Conservation (phyloP, 2,329 filamentous ascomycete genomes). For the Sarocladium kiliense region DNA sequence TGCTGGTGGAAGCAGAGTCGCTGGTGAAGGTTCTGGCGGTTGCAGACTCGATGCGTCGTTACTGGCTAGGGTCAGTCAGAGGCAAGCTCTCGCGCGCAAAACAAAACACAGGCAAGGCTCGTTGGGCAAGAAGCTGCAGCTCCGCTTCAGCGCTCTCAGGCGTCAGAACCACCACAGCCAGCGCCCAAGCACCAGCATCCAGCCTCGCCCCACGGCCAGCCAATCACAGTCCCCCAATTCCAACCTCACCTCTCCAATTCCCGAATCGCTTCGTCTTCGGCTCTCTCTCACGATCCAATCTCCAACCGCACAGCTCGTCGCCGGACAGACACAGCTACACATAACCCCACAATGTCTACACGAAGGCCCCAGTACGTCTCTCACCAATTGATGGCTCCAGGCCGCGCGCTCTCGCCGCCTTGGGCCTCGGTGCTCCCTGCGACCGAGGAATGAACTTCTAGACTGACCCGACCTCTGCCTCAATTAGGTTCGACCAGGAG, state of each 20-base stretch:
- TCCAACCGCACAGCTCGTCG: constrained; percentile 20
- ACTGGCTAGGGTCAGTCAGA: background rate
- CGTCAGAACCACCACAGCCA: background rate
- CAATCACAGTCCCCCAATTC: constrained; percentile 35
- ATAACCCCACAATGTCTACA: constrained; percentile 31
- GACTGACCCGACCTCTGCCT: constrained; percentile 1
- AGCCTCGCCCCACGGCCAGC: constrained; percentile 26
- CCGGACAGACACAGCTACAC: constrained; percentile 2
- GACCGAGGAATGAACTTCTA: background rate
- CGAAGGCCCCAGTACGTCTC: constrained; percentile 37
- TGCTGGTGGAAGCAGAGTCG: too few relatives aligned
- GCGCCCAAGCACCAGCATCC: constrained; percentile 11
- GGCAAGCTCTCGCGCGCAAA: constrained; percentile 9
- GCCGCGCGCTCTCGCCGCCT: background rate
- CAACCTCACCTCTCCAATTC: constrained; percentile 33
- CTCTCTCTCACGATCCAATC: constrained; percentile 20
- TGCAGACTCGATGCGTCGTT: background rate
- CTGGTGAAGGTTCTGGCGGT: background rate
- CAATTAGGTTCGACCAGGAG: constrained; percentile 81
- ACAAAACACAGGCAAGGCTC: constrained; percentile 11
- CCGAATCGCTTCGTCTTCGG: constrained; percentile 19
- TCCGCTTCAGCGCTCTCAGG: background rate
- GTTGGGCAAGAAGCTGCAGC: too few relatives aligned
- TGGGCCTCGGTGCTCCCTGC: constrained; percentile 12
- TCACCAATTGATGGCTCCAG: constrained; percentile 13